Percentiles rank a stretch among this genome's conserved stretches.
Conservation (phyloP, 1,284 basidiomycete species). For the Cryptococcus deneoformans region DNA sequence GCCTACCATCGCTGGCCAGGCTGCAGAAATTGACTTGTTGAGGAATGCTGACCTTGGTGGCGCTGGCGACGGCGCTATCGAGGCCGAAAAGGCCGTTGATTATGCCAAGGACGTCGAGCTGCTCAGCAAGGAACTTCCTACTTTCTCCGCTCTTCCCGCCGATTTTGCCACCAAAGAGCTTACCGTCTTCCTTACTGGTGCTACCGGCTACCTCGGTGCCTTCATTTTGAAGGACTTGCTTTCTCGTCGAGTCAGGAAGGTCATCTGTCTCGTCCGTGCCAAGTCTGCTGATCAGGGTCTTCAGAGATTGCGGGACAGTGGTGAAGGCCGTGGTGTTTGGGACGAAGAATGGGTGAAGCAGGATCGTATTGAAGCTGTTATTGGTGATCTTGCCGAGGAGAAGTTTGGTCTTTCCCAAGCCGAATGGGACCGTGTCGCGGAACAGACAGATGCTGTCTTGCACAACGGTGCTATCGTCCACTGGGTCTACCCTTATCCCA, state of each 20-base stretch:
- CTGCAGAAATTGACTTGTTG: conserved; percentile 72
- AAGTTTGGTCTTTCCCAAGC: conserved; percentile 69
- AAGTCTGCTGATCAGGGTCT: conserved; percentile 64
- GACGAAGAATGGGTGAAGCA: conserved; percentile 76
- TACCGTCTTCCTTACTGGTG: conserved; percentile 92
- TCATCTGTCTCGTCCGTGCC: conserved; percentile 87
- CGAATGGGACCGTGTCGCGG: conserved; percentile 67
- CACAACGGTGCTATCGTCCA: conserved; percentile 99
- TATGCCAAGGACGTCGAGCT: conserved; percentile 79
- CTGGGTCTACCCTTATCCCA: conserved; percentile 96
- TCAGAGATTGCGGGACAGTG: conserved; percentile 68
- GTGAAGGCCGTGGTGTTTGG: conserved; percentile 89
- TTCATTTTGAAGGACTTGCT: conserved; percentile 87
- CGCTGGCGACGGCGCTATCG: conserved; percentile 29
- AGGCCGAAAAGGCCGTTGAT: conserved; percentile 15
- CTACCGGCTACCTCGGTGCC: conserved; percentile 94
- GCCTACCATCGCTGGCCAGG: conserved; percentile 84
- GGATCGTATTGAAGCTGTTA: conserved; percentile 73
- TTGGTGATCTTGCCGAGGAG: conserved; percentile 80
- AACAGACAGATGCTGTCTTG: conserved; percentile 78
- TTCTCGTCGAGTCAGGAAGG: conserved; percentile 68
- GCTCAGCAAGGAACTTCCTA: conserved; percentile 61
- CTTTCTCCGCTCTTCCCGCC: conserved; percentile 59
- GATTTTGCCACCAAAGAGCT: conserved; percentile 59
- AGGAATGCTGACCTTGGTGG: conserved; percentile 68